phyloP scores from a whole-genome alignment of 1,284 basidiomycete genomes.

The Hymenochaete sp. region DNA sequence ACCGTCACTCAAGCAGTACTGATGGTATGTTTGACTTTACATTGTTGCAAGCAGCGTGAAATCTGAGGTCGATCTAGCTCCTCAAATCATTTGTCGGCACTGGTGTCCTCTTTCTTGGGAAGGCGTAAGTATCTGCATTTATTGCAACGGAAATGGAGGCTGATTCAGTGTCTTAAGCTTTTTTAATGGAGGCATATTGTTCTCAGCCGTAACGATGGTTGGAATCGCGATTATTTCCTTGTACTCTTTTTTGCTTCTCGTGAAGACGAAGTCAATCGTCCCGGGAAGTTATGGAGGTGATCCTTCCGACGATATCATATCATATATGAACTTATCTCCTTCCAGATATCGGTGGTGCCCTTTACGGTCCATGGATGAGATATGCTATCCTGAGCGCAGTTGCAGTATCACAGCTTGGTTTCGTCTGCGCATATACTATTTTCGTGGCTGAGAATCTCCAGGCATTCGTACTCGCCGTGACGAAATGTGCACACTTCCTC shows the following conservation, averaged over 20 bases:
- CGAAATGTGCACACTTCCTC: slow-evolving; percentile 66
- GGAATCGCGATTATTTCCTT: slow-evolving; percentile 84
- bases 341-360: slow-evolving; percentile 83
- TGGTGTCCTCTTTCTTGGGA: slow-evolving; percentile 92
- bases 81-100: slow-evolving; percentile 96
- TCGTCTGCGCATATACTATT: slow-evolving; percentile 88
- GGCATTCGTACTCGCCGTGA: slow-evolving; percentile 80
- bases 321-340: slow-evolving; percentile 3
- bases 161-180: slow-evolving; percentile 45
- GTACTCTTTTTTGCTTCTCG: slow-evolving; percentile 89
- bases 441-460: slow-evolving; percentile 93
- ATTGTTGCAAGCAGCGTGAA: slow-evolving; percentile 1
- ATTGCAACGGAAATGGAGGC: not conserved
- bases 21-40: slow-evolving; percentile 51
- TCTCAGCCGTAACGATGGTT: slow-evolving; percentile 75
- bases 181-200: slow-evolving; percentile 91
- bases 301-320: slow-evolving; percentile 18
- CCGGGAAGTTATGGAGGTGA: slow-evolving; percentile 89
- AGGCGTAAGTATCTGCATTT: slow-evolving; percentile 27
- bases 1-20: slow-evolving; percentile 82
- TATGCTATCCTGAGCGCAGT: slow-evolving; percentile 84
- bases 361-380: slow-evolving; percentile 94
- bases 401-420: slow-evolving; percentile 83
- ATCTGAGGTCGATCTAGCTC: slow-evolving; percentile 52
- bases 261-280: slow-evolving; percentile 83